Percentiles rank a stretch among this genome's conserved stretches.
Evolutionary conservation across 2,329 filamentous ascomycete genomes (phyloP).

Genomic region (Diaporthe longicolla): DNA sequence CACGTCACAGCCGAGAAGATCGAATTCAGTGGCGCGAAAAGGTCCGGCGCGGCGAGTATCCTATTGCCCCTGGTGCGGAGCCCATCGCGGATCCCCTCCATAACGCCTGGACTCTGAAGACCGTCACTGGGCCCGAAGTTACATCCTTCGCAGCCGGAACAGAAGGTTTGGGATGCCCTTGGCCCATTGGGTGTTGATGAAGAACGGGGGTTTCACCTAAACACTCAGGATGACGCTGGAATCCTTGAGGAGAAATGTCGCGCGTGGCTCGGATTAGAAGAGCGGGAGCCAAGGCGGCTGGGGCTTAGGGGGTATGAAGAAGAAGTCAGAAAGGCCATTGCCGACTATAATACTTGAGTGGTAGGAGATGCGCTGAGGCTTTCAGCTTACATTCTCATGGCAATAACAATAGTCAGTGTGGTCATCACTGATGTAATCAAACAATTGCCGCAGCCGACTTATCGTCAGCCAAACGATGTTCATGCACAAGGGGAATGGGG

Average conservation of each 20-base stretch:
- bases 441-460: too few species aligned
- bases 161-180: not conserved
- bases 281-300: slow-evolving; percentile 8
- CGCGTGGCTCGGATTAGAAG: not conserved
- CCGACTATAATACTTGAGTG: not conserved
- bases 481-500: too few species aligned
- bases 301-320: not conserved
- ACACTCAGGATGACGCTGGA: too few species aligned
- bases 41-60: not conserved
- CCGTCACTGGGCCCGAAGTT: not conserved
- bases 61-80: not conserved
- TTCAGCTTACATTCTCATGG: too few species aligned
- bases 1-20: not conserved
- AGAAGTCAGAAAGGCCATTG: not conserved
- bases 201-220: not conserved
- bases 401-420: too few species aligned
- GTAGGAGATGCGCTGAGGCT: not conserved
- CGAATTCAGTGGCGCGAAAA: not conserved
- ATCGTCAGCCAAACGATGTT: too few species aligned
- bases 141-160: not conserved
- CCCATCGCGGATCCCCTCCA: not conserved
- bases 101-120: not conserved
- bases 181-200: not conserved
- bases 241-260: not conserved
- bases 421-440: too few species aligned